phyloP scores from a whole-genome alignment of 352 stramenopile species.

The Globisporangium sylvaticum region DNA sequence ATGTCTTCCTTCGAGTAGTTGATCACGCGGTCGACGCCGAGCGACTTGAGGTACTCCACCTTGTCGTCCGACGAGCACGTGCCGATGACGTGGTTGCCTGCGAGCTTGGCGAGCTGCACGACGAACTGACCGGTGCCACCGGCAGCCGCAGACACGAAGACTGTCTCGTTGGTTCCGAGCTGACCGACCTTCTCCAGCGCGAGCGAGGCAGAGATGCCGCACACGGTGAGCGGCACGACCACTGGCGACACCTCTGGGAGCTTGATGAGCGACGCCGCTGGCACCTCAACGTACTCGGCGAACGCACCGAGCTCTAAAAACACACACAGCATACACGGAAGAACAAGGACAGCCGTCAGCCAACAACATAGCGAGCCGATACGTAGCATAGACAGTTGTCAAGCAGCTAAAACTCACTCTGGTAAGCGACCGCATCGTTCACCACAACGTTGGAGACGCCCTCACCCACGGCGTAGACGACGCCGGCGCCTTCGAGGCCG shows the following conservation, averaged over 20 bases:
- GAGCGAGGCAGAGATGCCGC: slow-evolving; percentile 28
- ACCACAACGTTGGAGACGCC: slow-evolving; percentile 46
- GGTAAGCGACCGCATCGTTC: slow-evolving; percentile 39
- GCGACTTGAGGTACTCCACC: slow-evolving; percentile 50
- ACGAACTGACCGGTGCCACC: slow-evolving; percentile 66
- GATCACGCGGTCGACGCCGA: slow-evolving; percentile 55
- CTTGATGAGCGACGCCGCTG: slow-evolving; percentile 14
- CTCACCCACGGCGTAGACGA: slow-evolving; percentile 33
- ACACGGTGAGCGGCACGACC: slow-evolving; percentile 35
- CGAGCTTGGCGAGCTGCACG: slow-evolving; percentile 66
- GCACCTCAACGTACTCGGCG: slow-evolving; percentile 31
- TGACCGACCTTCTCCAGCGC: slow-evolving; percentile 34
- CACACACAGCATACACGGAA: background rate
- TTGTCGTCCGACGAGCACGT: slow-evolving; percentile 73
- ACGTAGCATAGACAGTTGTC: background rate
- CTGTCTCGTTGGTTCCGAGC: slow-evolving; percentile 34
- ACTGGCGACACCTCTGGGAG: slow-evolving; percentile 13
- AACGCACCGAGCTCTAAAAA: slow-evolving; percentile 34
- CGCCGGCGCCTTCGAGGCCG: slow-evolving; percentile 35
- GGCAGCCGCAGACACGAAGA: slow-evolving; percentile 35
- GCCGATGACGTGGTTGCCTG: slow-evolving; percentile 62
- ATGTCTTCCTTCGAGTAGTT: slow-evolving; percentile 73
- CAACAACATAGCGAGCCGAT: background rate
- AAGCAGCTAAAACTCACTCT: slow-evolving; percentile 10
- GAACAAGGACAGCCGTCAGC: background rate